phyloP scores from a whole-genome alignment of 164 flowering plant genomes.

The Chimonanthus salicifolius region DNA sequence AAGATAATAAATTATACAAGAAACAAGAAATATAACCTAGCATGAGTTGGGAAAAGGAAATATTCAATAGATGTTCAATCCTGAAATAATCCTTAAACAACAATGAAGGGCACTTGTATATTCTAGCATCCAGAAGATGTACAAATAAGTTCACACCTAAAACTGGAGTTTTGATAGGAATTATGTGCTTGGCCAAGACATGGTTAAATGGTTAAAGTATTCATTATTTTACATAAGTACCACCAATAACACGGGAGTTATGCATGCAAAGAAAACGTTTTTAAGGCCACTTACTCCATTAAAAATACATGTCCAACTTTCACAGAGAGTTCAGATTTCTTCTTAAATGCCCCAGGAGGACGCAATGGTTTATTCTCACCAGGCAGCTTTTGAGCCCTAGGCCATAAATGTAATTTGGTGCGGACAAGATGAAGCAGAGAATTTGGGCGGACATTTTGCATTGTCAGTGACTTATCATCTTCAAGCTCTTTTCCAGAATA shows the following conservation, averaged over 20 bases:
- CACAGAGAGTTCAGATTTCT: constrained; percentile 89
- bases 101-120: background rate
- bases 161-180: too few species aligned
- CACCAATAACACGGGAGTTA: too few species aligned
- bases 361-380: constrained; percentile 87
- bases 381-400: constrained; percentile 89
- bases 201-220: too few species aligned
- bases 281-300: constrained; percentile 77
- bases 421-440: constrained; percentile 94
- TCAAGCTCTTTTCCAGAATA: constrained; percentile 86
- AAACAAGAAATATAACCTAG: background rate
- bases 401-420: constrained; percentile 69
- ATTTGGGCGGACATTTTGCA: constrained; percentile 79
- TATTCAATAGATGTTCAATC: background rate
- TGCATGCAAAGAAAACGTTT: background rate
- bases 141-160: too few species aligned
- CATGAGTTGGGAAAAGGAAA: background rate
- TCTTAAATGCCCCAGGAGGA: constrained; percentile 99
- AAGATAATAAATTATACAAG: background rate
- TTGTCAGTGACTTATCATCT: constrained; percentile 60
- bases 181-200: too few species aligned
- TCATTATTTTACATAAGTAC: too few species aligned
- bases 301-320: constrained; percentile 95
- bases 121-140: background rate
- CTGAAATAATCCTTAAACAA: background rate